Conservation (phyloP, 2,329 filamentous ascomycete genomes). For the Claviceps sp. region DNA sequence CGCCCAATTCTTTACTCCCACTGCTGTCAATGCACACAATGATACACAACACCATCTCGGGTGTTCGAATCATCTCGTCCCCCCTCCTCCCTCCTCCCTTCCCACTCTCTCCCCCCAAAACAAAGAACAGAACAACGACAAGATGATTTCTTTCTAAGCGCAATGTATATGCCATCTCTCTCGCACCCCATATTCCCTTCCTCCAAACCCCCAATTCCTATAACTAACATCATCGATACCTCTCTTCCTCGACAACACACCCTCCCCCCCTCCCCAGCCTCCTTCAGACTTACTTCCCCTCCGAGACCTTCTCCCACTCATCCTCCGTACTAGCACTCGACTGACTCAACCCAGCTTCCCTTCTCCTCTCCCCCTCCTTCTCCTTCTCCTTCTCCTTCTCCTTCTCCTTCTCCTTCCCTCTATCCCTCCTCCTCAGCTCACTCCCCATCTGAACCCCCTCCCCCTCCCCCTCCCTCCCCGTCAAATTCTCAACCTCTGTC, state of each 20-base stretch:
- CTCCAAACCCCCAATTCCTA: no score
- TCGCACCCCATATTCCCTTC: no score
- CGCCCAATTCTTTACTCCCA: no score
- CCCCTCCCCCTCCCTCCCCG: slow-evolving; percentile 17
- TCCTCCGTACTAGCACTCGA: slow-evolving; percentile 70
- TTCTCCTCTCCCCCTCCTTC: slow-evolving; percentile 9
- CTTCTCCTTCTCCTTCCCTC: slow-evolving; percentile 14
- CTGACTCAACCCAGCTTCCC: slow-evolving; percentile 22
- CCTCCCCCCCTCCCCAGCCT: no score
- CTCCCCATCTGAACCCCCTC: slow-evolving; percentile 18
- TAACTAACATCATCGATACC: neutral
- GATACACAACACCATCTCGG: no score
- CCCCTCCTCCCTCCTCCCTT: no score
- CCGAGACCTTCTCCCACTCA: slow-evolving; percentile 93
- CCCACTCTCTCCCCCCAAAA: no score
- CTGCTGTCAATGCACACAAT: no score
- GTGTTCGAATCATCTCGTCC: no score
- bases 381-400: slow-evolving; percentile 3
- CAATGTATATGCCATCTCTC: no score
- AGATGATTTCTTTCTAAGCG: no score
- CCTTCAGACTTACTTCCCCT: slow-evolving; percentile 24
- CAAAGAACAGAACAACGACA: no score
- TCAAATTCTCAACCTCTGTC: slow-evolving; percentile 29
- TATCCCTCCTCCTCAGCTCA: slow-evolving; percentile 31
- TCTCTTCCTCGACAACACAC: neutral